Evolutionary conservation across 2,329 filamentous ascomycete species (phyloP).

Genomic region (Sporothrix globosa): DNA sequence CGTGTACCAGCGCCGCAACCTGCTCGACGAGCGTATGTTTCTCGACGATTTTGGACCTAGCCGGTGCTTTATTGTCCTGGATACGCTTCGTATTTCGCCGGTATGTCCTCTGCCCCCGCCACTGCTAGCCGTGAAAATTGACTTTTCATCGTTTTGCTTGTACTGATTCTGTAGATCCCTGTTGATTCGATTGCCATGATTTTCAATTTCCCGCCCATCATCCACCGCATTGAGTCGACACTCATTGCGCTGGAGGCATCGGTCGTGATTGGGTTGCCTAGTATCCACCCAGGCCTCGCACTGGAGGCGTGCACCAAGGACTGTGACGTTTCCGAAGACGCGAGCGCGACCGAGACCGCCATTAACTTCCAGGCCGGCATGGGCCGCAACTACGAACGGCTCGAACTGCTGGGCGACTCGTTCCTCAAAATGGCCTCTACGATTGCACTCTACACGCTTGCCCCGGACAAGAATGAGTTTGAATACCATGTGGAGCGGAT

Average conservation of each 20-base stretch:
- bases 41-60: conserved; percentile 48
- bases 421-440: conserved; percentile 97
- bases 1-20: conserved; percentile 77
- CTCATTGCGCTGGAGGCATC: conserved; percentile 80
- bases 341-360: conserved; percentile 64
- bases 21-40: conserved; percentile 69
- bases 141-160: rapidly evolving
- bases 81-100: conserved; percentile 75
- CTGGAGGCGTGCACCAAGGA: conserved; percentile 93
- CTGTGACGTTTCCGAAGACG: conserved; percentile 79
- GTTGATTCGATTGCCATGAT: conserved; percentile 70
- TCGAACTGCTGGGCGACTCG: conserved; percentile 91
- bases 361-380: conserved; percentile 80
- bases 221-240: conserved; percentile 79
- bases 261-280: conserved; percentile 61
- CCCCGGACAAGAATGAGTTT: conserved; percentile 79
- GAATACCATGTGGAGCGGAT: conserved; percentile 90
- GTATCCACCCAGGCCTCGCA: conserved; percentile 68
- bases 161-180: conserved; percentile 59
- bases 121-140: too few species aligned
- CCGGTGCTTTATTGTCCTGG: conserved; percentile 71
- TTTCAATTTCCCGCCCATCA: conserved; percentile 78
- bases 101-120: not conserved
- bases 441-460: conserved; percentile 77
- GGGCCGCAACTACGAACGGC: conserved; percentile 91